Evolutionary conservation across 371 early-diverging fungal species (phyloP), one percentile per base, ranked within the genome.

Genomic region (Parasitella parasitica): DNA sequence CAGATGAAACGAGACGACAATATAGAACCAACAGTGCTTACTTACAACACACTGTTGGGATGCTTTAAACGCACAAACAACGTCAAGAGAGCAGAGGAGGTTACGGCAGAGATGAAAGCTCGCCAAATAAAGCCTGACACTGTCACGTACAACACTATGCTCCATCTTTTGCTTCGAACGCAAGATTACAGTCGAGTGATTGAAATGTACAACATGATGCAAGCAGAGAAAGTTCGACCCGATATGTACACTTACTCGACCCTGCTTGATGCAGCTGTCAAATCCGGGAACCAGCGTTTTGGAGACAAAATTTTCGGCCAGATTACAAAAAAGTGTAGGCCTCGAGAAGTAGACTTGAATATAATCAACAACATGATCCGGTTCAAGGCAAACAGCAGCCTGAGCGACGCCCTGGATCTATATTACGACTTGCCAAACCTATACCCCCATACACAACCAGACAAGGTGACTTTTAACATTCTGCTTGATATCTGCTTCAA

Each of bases 31-130:
- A 76, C 64, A 9, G 43, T 69, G 7, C 67, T 75, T 49, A 71
- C 83, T 1, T 85, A 81, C 59, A 82, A 84, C 57, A 84, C 77
- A 0, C 57, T 85, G 12, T 56, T 87, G 7, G 72, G 80, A 12
- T 81, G 80, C 13, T 84, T 75, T 59, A 81, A 84, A 38, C 71
- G 78, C 0, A 50, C 34, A 1, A 72, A 77, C 20, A 73, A 84
- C 24, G 28, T 75, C 6, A 48, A 52, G 2, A 57, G 59, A 6
- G 84, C 83, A 6, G 30, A 72, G 8, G 8, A 18, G 4, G 5
- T 81, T 20, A 68, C 77, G 6, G 35, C 70, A 3, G 81, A 82
- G 20, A 81, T 86, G 81, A 51, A 54, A 5, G 26, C 43, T 20
- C 36, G 48, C 1, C 59, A 57, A 6, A 51, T 81, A 1, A 28